phyloP scores from a whole-genome alignment of 371 early-diverging fungal species.

The Apophysomyces variabilis region DNA sequence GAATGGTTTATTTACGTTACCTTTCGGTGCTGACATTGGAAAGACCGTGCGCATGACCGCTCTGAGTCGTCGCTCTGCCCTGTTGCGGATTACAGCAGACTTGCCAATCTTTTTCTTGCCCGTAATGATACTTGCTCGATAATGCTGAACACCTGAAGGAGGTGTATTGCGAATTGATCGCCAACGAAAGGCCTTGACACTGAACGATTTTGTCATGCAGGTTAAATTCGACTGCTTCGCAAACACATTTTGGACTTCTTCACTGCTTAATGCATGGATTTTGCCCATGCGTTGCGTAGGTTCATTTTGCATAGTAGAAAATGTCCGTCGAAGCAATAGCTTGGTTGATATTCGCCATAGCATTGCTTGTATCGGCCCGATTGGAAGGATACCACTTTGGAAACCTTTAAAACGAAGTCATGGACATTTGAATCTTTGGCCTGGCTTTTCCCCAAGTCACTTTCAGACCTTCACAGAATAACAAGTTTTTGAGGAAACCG shows the following conservation, averaged over 20 bases:
- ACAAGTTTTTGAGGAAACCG: too few species aligned
- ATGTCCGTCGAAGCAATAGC: not conserved
- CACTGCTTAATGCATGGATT: not conserved
- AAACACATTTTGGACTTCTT: not conserved
- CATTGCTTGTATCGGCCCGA: not conserved
- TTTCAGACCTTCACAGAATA: too few species aligned
- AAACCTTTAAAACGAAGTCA: too few species aligned
- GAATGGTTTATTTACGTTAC: not conserved
- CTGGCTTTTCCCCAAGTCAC: not conserved
- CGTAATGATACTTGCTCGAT: conserved; percentile 22
- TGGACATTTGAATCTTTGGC: too few species aligned
- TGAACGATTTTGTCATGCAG: not conserved
- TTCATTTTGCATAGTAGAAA: not conserved
- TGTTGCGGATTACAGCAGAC: conserved; percentile 28
- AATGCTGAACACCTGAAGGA: not conserved
- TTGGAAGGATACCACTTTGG: too few species aligned
- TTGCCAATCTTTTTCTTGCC: conserved; percentile 34
- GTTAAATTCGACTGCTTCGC: not conserved
- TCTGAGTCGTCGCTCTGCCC: conserved; percentile 30
- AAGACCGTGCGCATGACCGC: conserved; percentile 19
- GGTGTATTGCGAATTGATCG: not conserved
- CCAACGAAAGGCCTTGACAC: conserved; percentile 2
- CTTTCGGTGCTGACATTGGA: conserved; percentile 12
- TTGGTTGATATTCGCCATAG: not conserved
- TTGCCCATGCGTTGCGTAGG: not conserved